Conservation (phyloP, 768 basidiomycete species). For the Cystobasidiopsis lactophilus region DNA sequence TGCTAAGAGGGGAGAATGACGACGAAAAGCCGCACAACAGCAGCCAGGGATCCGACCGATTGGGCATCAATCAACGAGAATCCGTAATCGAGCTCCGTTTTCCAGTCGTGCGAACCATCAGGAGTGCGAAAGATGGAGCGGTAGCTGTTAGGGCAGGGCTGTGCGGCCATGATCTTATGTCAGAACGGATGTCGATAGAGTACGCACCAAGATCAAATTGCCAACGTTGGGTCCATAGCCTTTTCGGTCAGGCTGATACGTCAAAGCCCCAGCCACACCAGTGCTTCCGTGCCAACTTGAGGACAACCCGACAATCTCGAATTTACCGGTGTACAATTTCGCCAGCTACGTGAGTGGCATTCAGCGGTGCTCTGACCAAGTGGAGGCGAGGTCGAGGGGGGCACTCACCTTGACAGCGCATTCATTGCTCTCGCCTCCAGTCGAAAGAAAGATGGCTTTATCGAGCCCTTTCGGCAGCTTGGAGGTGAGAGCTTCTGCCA, state of each 20-base stretch:
- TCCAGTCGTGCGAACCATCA: slow-evolving; percentile 20
- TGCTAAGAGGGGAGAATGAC: slow-evolving; percentile 12
- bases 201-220: slow-evolving; percentile 2
- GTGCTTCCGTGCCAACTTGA: slow-evolving; percentile 17
- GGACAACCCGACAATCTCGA: slow-evolving; percentile 17
- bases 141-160: slow-evolving; percentile 16
- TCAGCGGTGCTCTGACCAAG: too few species aligned
- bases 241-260: slow-evolving; percentile 7
- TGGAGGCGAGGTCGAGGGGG: too few species aligned
- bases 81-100: slow-evolving; percentile 17
- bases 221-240: too few species aligned
- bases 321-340: slow-evolving; percentile 18
- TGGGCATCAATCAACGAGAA: slow-evolving; percentile 19
- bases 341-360: too few species aligned
- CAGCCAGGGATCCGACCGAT: not conserved
- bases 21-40: not conserved
- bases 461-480: slow-evolving; percentile 14
- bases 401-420: slow-evolving; percentile 18
- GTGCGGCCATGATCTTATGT: slow-evolving; percentile 9
- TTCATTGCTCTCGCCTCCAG: slow-evolving; percentile 18
- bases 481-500: slow-evolving; percentile 9
- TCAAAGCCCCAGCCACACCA: slow-evolving; percentile 9
- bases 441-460: slow-evolving; percentile 16
- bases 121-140: slow-evolving; percentile 14
- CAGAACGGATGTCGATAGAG: not conserved